These are phyloP conservation scores for Solanum hybrid DNA, from an alignment of 305 asterid species.

Conservation along the genomic window DNA sequence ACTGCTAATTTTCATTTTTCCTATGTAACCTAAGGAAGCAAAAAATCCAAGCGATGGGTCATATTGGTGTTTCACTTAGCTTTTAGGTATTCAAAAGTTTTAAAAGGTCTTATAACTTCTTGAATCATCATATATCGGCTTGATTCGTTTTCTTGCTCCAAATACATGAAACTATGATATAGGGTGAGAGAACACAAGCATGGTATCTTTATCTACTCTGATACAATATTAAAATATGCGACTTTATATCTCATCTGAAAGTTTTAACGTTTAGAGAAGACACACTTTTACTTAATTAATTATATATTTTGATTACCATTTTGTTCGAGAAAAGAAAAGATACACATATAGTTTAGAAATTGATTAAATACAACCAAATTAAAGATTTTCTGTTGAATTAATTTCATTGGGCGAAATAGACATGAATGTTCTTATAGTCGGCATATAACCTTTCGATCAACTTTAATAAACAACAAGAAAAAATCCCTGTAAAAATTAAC, in stretches of 20 bases:
- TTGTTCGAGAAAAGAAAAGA: too few species aligned
- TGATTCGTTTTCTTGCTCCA: background rate
- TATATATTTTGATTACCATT: background rate
- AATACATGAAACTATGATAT: background rate
- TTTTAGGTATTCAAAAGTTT: background rate
- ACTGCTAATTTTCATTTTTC: too few species aligned
- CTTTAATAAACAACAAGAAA: slow-evolving; percentile 19
- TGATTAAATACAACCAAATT: background rate
- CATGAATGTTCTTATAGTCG: background rate
- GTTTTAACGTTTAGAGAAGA: background rate
- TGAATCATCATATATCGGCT: background rate
- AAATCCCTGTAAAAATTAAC: slow-evolving; percentile 27
- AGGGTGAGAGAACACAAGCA: background rate
- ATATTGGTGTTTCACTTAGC: background rate
- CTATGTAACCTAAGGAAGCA: background rate
- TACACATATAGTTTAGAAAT: background rate
- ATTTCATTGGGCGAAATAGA: background rate
- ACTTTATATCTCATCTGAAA: background rate
- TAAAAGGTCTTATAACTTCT: background rate
- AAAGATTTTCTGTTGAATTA: background rate
- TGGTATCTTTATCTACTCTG: background rate
- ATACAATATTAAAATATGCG: background rate
- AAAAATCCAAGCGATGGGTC: background rate
- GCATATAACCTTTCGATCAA: slow-evolving; percentile 19
- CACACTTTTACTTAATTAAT: background rate